Conservation (phyloP, 148 eudicot species). For the Rhododendron simsii region DNA sequence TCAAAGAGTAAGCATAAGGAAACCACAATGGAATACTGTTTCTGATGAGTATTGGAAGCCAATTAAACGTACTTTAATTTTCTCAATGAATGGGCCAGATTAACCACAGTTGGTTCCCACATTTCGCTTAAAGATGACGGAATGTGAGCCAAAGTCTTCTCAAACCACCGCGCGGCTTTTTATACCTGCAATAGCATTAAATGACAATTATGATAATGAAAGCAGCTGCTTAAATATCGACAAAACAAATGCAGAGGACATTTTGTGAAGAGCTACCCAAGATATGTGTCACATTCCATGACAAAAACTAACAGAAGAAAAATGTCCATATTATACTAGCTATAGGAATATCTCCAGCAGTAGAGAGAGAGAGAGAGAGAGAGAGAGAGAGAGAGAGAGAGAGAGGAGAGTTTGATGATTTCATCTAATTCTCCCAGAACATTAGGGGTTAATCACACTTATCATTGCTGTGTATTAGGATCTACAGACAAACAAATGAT, state of each 20-base stretch:
- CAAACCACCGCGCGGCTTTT: conserved; percentile 87
- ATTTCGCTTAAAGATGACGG: conserved; percentile 63
- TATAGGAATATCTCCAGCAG: neutral
- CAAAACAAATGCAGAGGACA: neutral
- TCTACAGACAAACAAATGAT: too few relatives aligned
- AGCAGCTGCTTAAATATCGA: neutral
- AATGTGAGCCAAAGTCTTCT: conserved; percentile 63
- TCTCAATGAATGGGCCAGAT: conserved; percentile 80
- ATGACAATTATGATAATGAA: neutral
- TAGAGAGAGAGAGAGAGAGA: neutral
- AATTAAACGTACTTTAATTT: conserved; percentile 51
- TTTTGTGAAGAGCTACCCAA: neutral
- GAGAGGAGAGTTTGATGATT: neutral
- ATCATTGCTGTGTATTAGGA: neutral
- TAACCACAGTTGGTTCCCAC: conserved; percentile 89
- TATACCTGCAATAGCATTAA: conserved; percentile 48
- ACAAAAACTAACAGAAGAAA: neutral
- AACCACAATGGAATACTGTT: neutral
- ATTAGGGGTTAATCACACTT: too few relatives aligned
- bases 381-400: neutral
- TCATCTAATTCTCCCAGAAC: neutral
- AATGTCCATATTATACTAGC: neutral
- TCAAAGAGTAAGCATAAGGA: neutral
- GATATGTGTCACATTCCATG: neutral
- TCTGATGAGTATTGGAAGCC: neutral